Evolutionary conservation across 306 rosid species (phyloP), one percentile per base, ranked within the genome.

Genomic region (Echinosophora koreensis): DNA sequence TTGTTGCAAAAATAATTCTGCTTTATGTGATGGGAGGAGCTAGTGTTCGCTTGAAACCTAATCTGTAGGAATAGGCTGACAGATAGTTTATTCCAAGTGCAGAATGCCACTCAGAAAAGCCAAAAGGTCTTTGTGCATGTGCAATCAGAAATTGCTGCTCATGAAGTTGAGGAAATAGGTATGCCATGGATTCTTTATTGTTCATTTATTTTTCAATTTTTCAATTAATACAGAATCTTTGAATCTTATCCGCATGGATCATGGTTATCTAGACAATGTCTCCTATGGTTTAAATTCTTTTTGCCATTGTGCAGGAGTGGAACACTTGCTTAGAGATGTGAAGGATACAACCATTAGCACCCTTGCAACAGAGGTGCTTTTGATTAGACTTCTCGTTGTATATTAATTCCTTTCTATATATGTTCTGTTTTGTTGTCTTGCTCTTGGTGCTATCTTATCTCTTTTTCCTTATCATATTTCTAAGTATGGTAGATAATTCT

Each of bases 101-200:
- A 89, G 98, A 91, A 93, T 85, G 98, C 97, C 41, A 93, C 98
- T 18, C 95, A 93, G 77, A 93, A 93, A 75, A 93, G 98, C 85
- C 97, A 91, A 56, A 93, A 93, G 87, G 86, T 93, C 35, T 93
- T 91, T 76, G 95, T 93, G 10, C 98, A 93, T 35, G 98, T 93
- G 41, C 91, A 79, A 27, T 91, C 97, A 9, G 98, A 88, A 81
- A 91, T 93, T 74, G 98, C 96, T 51, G 97, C 97, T 65, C 97
- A 89, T 14, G 97, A 93, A 79, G 97, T 93, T 68, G 94, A 93
- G 86, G 97, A 93, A 85, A 90, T 91, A 16, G 97, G 98, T 93
- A 89, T 73, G 84, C 51, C 52, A 69, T 46, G 91, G 44, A 74
- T 65, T 47, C 14, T 49, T 35, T 28, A 11, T 15, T 27, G 18